phyloP scores from a whole-genome alignment of 78 protist species.

The Mastigamoeba balamuthi region DNA sequence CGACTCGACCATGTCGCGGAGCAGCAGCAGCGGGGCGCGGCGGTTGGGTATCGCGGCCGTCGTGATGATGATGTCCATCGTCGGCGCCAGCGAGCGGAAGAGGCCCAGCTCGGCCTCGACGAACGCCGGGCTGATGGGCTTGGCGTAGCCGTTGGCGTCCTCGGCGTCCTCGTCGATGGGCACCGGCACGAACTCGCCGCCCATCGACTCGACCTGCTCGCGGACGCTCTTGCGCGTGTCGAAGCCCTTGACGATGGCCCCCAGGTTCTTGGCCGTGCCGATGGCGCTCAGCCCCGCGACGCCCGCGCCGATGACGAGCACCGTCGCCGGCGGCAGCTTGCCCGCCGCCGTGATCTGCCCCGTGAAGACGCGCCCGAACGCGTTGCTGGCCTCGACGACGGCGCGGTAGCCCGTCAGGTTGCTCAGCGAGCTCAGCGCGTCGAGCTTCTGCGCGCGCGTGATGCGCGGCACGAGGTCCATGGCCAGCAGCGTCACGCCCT shows the following conservation, averaged over 20 bases:
- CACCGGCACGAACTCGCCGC: conserved; percentile 93
- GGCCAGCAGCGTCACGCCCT: conserved; percentile 57
- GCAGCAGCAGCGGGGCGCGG: conserved; percentile 73
- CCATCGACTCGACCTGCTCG: conserved; percentile 92
- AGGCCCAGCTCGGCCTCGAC: conserved; percentile 81
- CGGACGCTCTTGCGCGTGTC: conserved; percentile 89
- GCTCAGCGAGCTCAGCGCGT: conserved; percentile 87
- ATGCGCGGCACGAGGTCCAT: conserved; percentile 87
- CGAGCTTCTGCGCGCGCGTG: conserved; percentile 83
- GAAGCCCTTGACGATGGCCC: conserved; percentile 95
- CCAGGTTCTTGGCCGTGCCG: conserved; percentile 78
- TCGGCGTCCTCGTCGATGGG: conserved; percentile 71
- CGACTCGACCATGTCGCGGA: conserved; percentile 49
- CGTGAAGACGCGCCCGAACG: conserved; percentile 74
- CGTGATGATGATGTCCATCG: conserved; percentile 94
- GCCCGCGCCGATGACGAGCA: conserved; percentile 89
- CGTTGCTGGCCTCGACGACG: conserved; percentile 82
- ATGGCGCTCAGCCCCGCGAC: conserved; percentile 97
- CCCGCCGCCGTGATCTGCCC: conserved; percentile 97
- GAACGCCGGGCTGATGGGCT: conserved; percentile 82
- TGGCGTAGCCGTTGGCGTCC: conserved; percentile 89
- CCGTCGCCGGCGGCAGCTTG: conserved; percentile 86
- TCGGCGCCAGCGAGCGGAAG: conserved; percentile 68
- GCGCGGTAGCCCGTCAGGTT: conserved; percentile 94
- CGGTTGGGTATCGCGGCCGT: conserved; percentile 95